Conservation (phyloP, 305 asterid species). For the Solanum hybrid region DNA sequence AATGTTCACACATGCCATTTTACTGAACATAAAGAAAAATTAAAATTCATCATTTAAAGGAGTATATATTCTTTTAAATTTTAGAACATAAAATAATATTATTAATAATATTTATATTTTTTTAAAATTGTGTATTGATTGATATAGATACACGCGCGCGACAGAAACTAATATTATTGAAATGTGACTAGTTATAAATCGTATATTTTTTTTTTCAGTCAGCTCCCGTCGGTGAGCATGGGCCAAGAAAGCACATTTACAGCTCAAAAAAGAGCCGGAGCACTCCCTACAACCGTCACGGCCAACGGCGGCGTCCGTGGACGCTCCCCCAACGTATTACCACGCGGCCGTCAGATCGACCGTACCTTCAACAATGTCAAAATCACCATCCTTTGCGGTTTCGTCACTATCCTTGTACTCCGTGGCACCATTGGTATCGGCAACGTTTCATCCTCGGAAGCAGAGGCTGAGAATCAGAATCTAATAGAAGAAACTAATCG, state of each 20-base stretch:
- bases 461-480: conserved; percentile 57
- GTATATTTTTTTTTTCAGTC: no score
- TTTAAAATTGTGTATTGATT: no score
- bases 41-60: no score
- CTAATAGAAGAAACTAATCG: conserved; percentile 63
- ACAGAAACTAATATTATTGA: no score
- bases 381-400: conserved; percentile 85
- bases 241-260: conserved; percentile 24
- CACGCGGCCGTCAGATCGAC: conserved; percentile 73
- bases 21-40: no score
- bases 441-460: conserved; percentile 49
- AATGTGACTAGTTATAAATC: no score
- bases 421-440: conserved; percentile 94
- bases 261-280: conserved; percentile 55
- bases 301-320: conserved; percentile 42
- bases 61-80: no score
- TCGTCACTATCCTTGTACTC: conserved; percentile 81
- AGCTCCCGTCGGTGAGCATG: conserved; percentile 5
- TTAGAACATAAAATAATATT: no score
- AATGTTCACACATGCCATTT: no score
- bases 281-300: conserved; percentile 41
- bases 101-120: no score
- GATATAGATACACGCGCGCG: no score
- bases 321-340: conserved; percentile 28
- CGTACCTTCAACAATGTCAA: conserved; percentile 77